Evolutionary conservation across 2,329 filamentous ascomycete species (phyloP), one percentile per base, ranked within the genome.

Genomic region (Monosporascus sp.): DNA sequence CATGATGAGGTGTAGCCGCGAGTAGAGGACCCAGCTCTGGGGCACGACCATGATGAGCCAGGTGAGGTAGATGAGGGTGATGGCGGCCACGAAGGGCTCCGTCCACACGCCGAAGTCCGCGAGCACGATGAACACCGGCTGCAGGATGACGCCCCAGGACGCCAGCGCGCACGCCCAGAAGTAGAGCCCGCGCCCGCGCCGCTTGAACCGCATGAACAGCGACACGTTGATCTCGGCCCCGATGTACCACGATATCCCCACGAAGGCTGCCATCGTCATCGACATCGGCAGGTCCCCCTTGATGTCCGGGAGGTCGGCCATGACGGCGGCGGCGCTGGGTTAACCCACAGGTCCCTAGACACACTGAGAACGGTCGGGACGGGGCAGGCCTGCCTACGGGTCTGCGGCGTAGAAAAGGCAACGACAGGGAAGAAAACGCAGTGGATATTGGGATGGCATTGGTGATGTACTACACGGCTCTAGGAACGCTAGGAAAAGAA

Each of bases 201-300:
- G 60, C 50, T 68, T 67, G 60, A 70, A 70, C 46, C 63, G 57
- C 17, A 65, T 11, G 52, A 68, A 65, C 3, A 70, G 58, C 22
- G 64, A 65, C 1, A 63, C 47, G 57, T 63, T 66, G 54, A 69
- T 61, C 53, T 70, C 67, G 41, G 57, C 55, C n/a, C 64, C 65
- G 52, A 67, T 63, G 54, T 64, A 70, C 60, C 65, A 70, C 20
- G 69, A 66, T 45, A 71, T 68, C 51, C 67, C 69, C 8, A 58
- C 62, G 48, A 72, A 73, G 51, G 67, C 70, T 43, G 68, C 66
- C 54, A 73, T 69, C 50, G 63, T 40, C 28, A 53, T 51, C 26
- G 50, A 51, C 41, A 45, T 37, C 22, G 50, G 50, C 7, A 51
- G 50, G 50, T 51, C 50, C 40, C n/a, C 2, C 43, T 20, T 24